Conservation (phyloP, 305 asterid species). For the Fraxinus velutina region DNA sequence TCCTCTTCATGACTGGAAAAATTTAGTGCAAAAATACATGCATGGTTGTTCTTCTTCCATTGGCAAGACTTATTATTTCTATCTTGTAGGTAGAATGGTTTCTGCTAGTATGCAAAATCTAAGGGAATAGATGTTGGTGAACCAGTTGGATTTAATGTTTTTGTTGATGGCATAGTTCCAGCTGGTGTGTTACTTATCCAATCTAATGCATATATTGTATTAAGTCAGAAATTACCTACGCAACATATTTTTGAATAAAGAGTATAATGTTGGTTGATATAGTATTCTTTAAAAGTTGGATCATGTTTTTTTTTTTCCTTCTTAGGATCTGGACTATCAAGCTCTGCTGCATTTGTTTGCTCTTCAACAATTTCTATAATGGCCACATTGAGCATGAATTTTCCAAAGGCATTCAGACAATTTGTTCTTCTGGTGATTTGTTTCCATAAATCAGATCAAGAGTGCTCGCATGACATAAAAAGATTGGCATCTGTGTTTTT, state of each 20-base stretch:
- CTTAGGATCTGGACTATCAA: conserved; percentile 85
- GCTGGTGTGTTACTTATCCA: conserved; percentile 48
- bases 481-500: not conserved
- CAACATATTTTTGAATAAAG: not conserved
- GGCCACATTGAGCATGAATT: conserved; percentile 55
- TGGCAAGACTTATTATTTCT: not conserved
- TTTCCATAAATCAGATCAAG: not conserved
- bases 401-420: conserved; percentile 48
- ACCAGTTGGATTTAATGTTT: conserved; percentile 67
- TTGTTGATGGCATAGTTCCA: conserved; percentile 86
- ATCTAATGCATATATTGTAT: not conserved
- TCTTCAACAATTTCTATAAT: conserved; percentile 82
- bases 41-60: not conserved
- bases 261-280: not conserved
- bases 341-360: conserved; percentile 98
- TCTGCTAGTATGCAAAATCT: conserved; percentile 60
- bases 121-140: conserved; percentile 62
- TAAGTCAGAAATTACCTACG: not conserved
- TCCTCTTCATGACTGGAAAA: not conserved
- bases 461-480: not conserved
- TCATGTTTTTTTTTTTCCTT: not conserved
- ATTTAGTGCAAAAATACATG: not conserved
- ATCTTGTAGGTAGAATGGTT: conserved; percentile 73
- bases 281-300: not conserved
- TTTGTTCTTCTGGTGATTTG: conserved; percentile 1